Evolutionary conservation across 768 basidiomycete genomes (phyloP).

Genomic region (Cystobasidium onofrii): DNA sequence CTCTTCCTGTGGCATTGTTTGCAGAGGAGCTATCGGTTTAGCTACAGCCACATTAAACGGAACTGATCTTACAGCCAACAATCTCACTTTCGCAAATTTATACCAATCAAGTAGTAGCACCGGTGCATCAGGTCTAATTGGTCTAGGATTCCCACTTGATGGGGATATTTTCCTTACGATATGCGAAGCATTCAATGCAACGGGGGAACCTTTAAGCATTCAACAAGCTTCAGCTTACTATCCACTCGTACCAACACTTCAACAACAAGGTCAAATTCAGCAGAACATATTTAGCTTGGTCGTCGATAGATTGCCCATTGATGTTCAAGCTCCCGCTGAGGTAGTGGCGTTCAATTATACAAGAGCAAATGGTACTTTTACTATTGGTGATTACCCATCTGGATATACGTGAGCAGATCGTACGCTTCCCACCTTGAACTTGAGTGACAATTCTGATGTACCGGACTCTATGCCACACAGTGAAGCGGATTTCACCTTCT

Average conservation of each 20-base stretch:
- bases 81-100: conserved; percentile 28
- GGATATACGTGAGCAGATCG: conserved; percentile 24
- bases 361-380: conserved; percentile 8
- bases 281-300: conserved; percentile 12
- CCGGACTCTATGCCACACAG: too few relatives aligned
- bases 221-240: conserved; percentile 2
- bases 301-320: background rate
- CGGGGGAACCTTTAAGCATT: background rate
- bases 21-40: conserved; percentile 13
- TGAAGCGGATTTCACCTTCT: conserved; percentile 19
- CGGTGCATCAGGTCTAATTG: conserved; percentile 15
- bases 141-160: conserved; percentile 19
- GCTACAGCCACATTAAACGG: background rate
- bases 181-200: background rate
- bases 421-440: too few relatives aligned
- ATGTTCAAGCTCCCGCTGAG: background rate
- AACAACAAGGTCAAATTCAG: conserved; percentile 1
- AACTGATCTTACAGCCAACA: conserved; percentile 24
- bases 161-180: conserved; percentile 1
- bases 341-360: background rate
- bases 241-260: conserved; percentile 8
- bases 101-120: background rate
- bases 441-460: too few relatives aligned
- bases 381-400: conserved; percentile 17
- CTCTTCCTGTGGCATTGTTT: too few relatives aligned